Evolutionary conservation across 768 basidiomycete species (phyloP).

Genomic region (Lentinula sp.): DNA sequence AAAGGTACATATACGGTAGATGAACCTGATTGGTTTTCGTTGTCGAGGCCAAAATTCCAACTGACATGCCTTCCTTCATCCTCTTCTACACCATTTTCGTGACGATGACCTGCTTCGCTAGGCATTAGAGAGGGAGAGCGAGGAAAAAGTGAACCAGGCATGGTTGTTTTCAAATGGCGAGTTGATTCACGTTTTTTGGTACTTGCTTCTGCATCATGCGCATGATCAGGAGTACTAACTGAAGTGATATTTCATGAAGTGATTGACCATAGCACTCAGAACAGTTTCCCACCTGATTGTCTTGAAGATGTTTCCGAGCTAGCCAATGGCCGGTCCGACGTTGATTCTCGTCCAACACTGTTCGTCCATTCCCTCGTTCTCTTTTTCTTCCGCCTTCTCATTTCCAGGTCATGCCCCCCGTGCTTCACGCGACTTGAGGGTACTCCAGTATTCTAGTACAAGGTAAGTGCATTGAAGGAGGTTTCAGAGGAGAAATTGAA

Average conservation of each 20-base stretch:
- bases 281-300: background rate
- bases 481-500: background rate
- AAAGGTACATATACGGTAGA: slow-evolving; percentile 5
- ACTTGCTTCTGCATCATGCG: slow-evolving; percentile 20
- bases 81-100: background rate
- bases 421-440: slow-evolving; percentile 12
- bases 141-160: slow-evolving; percentile 78
- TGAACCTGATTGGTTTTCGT: slow-evolving; percentile 10
- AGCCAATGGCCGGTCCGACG: background rate
- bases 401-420: background rate
- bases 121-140: slow-evolving; percentile 65
- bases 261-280: background rate
- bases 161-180: slow-evolving; percentile 33
- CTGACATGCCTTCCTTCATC: slow-evolving; percentile 31
- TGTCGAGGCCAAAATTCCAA: slow-evolving; percentile 15
- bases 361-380: slow-evolving; percentile 4
- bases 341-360: background rate
- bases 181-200: slow-evolving; percentile 26
- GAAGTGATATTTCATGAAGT: background rate
- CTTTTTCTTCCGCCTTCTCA: slow-evolving; percentile 7
- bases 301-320: background rate
- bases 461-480: slow-evolving; percentile 1
- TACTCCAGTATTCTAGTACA: slow-evolving; percentile 4
- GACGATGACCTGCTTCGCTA: slow-evolving; percentile 12
- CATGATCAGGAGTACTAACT: background rate